Evolutionary conservation across 139 green algal genomes (phyloP).

Genomic region (Chlamydomonas eustigma): DNA sequence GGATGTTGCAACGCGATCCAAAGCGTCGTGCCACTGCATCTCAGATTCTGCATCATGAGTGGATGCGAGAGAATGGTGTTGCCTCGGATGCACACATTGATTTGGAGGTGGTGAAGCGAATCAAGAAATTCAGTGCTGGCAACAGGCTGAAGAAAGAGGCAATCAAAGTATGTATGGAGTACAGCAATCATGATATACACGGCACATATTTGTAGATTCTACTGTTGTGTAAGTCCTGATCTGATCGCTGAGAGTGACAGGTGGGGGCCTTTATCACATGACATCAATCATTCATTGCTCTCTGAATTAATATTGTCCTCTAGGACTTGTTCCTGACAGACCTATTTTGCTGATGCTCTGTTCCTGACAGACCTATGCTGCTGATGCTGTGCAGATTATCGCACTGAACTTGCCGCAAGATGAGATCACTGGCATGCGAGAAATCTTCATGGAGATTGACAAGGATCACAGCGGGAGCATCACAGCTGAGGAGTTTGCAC

Average conservation of each 20-base stretch:
- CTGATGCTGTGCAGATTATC: conserved; percentile 66
- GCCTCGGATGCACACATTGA: conserved; percentile 57
- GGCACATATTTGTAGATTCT: no score
- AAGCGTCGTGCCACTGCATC: conserved; percentile 71
- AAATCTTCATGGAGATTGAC: conserved; percentile 90
- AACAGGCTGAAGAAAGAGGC: conserved; percentile 97
- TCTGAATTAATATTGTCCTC: no score
- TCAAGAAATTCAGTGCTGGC: conserved; percentile 89
- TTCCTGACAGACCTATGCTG: neutral
- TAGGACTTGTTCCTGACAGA: neutral
- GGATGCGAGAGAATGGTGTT: conserved; percentile 81
- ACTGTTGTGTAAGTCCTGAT: no score
- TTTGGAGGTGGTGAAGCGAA: conserved; percentile 74
- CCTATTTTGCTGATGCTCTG: neutral
- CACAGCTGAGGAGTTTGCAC: conserved; percentile 80
- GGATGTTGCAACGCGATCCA: conserved; percentile 82
- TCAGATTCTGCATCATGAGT: conserved; percentile 86
- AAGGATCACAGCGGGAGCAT: conserved; percentile 87
- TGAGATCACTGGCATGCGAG: conserved; percentile 85
- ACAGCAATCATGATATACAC: no score
- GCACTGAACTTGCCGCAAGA: conserved; percentile 75
- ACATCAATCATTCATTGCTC: no score
- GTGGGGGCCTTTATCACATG: no score
- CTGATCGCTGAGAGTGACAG: no score
- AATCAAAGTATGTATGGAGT: conserved; percentile 84